Base-by-base conservation (phyloP, 768 basidiomycete genomes). In the Saitozyma podzolica region DNA sequence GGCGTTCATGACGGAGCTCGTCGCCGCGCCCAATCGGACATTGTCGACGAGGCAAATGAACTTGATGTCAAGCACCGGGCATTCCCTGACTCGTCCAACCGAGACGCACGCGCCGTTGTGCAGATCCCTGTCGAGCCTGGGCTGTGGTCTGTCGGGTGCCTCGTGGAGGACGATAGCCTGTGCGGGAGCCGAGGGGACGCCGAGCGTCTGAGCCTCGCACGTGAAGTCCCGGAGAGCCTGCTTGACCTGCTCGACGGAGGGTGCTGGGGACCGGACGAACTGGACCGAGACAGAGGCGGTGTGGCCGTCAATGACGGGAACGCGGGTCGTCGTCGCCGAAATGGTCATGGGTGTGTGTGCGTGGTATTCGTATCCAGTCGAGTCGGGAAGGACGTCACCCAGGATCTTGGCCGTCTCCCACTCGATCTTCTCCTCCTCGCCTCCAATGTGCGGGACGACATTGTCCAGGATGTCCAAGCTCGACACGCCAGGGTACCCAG, bases 351-450 rank as follows among this genome's bases (percentile, higher is more conserved):
- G 91, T 47, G 86, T 83, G n/a, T 75, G 75, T 0, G 86, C 81
- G 80, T 92, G 92, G 85, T 91, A 88, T 76, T 96, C 94, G 78
- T 96, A 98, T 10, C 84, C 73, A 61, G 84, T 85, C 6, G 77
- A 66, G 54, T 83, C 83, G 29, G 85, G 82, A 3, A 82, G 72
- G 60, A 97, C 71, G 3, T 88, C 92, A 20, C 96, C 95, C 19
- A 99, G 86, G 73, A 99, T 99, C 83, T 98, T 99, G 71, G 90
- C 85, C 7, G 91, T 89, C 82, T 99, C 96, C 96, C 96, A 99
- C 78, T 99, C 95, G 67, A 98, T 92, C 79, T 98, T 99, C 77
- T 98, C 96, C 69, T 83, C 82, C 75, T 97, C 95, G 54, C 94
- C 92, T 16, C 85, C 80, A 78, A 99, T 98, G 80, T 90, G 88